Evolutionary conservation across 495 filamentous ascomycete species (phyloP).

Genomic region (Cercophora samala): DNA sequence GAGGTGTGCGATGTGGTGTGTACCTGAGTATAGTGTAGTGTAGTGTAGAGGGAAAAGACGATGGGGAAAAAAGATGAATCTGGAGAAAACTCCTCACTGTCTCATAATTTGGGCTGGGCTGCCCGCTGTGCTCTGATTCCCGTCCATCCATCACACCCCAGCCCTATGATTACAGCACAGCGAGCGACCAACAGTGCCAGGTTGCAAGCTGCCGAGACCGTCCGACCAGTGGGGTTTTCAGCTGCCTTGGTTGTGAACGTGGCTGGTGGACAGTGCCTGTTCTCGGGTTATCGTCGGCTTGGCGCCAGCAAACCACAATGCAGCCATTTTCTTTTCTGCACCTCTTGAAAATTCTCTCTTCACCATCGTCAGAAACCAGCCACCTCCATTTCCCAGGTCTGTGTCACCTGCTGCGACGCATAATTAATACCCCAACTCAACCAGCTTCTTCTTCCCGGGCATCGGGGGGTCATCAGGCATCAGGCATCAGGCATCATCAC

Average conservation of each 20-base stretch:
- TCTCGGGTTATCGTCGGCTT: conserved; percentile 15
- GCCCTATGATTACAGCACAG: neutral
- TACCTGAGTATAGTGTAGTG: no score
- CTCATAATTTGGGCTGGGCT: conserved; percentile 3
- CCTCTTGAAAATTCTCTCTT: conserved; percentile 8
- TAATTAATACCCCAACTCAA: neutral
- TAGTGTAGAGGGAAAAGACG: neutral
- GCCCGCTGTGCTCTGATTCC: no score
- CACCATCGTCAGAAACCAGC: conserved; percentile 1
- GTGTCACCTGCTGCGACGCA: neutral
- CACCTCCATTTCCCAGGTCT: neutral
- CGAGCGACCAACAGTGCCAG: conserved; percentile 14
- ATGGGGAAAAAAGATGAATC: neutral
- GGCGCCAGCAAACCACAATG: conserved; percentile 4
- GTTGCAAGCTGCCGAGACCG: conserved; percentile 5
- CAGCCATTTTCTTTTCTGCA: conserved; percentile 1
- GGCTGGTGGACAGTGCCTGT: conserved; percentile 12
- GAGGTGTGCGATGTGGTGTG: neutral
- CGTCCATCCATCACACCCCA: neutral
- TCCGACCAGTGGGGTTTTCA: conserved; percentile 23
- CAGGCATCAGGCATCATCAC: no score
- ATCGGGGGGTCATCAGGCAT: no score
- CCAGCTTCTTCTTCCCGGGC: no score
- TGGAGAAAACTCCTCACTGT: conserved; percentile 1
- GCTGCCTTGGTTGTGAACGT: conserved; percentile 18